These are phyloP conservation scores for Gynochthodes officinalis DNA, from an alignment of 257 asterid genomes.

Conservation along the genomic window DNA sequence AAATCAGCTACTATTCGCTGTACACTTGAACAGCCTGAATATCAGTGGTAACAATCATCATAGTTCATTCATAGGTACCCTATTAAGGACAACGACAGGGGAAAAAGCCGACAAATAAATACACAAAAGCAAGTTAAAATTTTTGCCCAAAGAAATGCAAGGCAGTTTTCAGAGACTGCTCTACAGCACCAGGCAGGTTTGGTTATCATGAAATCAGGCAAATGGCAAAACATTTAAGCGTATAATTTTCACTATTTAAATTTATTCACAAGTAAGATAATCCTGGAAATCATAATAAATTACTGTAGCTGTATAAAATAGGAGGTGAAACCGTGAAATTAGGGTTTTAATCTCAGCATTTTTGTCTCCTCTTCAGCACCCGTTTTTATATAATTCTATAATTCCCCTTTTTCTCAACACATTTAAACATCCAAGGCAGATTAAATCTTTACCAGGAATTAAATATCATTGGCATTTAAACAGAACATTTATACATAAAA, in stretches of 20 bases:
- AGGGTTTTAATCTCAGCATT: conserved; percentile 9
- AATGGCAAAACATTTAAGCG: background rate
- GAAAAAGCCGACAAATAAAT: background rate
- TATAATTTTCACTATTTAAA: background rate
- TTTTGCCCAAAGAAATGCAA: background rate
- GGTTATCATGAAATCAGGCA: background rate
- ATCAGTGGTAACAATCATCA: conserved; percentile 3
- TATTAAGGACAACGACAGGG: background rate
- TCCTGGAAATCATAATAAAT: background rate
- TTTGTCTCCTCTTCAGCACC: background rate
- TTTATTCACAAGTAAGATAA: background rate
- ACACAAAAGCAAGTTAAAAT: background rate
- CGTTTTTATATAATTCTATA: background rate
- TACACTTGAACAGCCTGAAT: conserved; percentile 65
- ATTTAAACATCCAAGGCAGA: background rate
- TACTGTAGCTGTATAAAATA: background rate
- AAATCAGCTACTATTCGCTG: conserved; percentile 72
- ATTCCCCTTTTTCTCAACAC: background rate
- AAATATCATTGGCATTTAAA: background rate
- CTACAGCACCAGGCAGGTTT: background rate
- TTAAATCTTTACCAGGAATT: background rate
- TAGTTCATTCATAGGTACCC: background rate
- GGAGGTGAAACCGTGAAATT: background rate
- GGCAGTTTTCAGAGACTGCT: background rate
- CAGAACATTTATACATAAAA: too few relatives aligned